phyloP scores from a whole-genome alignment of 1,284 basidiomycete species.

The Schizopora paradoxa region DNA sequence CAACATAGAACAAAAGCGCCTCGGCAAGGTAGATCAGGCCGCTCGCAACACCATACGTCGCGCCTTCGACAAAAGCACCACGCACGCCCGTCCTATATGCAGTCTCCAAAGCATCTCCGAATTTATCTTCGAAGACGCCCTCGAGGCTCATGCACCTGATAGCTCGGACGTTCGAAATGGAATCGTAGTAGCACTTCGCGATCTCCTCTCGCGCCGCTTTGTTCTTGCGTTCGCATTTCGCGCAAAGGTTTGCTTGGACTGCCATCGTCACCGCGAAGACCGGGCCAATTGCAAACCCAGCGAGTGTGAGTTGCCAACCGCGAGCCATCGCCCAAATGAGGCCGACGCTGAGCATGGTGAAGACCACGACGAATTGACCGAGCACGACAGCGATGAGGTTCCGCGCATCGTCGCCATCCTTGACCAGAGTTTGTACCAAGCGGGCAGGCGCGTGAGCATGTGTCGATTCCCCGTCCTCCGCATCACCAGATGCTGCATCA shows the following conservation, averaged over 20 bases:
- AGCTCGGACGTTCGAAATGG: conserved; percentile 80
- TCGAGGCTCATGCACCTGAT: conserved; percentile 92
- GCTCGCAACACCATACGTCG: conserved; percentile 76
- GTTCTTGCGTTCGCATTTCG: conserved; percentile 72
- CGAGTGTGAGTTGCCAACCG: conserved; percentile 93
- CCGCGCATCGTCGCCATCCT: conserved; percentile 89
- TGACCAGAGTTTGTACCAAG: conserved; percentile 79
- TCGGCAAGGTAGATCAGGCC: conserved; percentile 85
- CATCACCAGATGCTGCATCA: conserved; percentile 64
- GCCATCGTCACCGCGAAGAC: conserved; percentile 76
- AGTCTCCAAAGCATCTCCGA: conserved; percentile 52
- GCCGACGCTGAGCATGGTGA: conserved; percentile 78
- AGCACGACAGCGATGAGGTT: conserved; percentile 73
- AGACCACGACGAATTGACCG: conserved; percentile 68
- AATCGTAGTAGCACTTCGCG: conserved; percentile 83
- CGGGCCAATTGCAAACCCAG: conserved; percentile 83
- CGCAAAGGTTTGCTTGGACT: conserved; percentile 65
- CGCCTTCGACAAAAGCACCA: conserved; percentile 80
- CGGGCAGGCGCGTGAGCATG: conserved; percentile 58
- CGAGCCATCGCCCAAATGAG: conserved; percentile 82
- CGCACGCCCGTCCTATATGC: conserved; percentile 68
- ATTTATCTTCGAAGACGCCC: conserved; percentile 63
- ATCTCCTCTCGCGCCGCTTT: conserved; percentile 83
- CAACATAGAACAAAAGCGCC: conserved; percentile 87
- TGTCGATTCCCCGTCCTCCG: too few relatives aligned